Base-by-base conservation (phyloP, 768 basidiomycete species). In the Hygrophorus pudorinus region DNA sequence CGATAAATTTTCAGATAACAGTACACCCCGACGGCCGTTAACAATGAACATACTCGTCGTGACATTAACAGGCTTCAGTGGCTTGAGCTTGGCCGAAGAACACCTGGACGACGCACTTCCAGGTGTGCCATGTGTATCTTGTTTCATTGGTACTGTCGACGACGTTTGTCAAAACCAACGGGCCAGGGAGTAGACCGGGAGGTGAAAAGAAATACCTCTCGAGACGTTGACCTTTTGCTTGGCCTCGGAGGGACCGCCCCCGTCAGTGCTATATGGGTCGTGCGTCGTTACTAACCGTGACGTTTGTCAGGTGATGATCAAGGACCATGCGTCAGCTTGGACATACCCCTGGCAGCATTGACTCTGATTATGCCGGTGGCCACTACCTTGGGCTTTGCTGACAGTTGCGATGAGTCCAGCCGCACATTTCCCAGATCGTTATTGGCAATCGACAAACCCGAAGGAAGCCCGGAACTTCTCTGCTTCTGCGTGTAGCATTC, bases 161-260 rank as follows among this genome's bases (percentile, higher is more conserved):
- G 17, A 43, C 16, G 4, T 14, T 28, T 28, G 27, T 20, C 30
- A 32, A 17, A 9, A 32, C 29, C 11, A 17, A 16, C 28, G 42
- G 12, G 11, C 21, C 8, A n/a, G n/a, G 24, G 12, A 1, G 21
- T 17, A 17, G 37, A 14, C 30, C n/a, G 17, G 12, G 42, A 30
- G 33, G 9, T 9, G 33, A 21, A 6, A 14, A 2, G 9, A 28
- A 33, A 4, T 28, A 44, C 43, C 43, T 28, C 35, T 27, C 20
- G 34, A 17, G 13, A 44, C 43, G 21, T 44, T 44, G 17, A 44
- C 43, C 9, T 35, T 34, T 24, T 30, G 27, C 37, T 30, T 45
- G 38, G 10, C 16, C 20, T 20, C 21, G 9, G 37, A 16, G 44
- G 43, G 24, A 2, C 33, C 43, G 9, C 35, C 43, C 28, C 37